Percentiles rank a stretch among this genome's conserved stretches.
Evolutionary conservation across 139 green algal genomes (phyloP).

Genomic region (Trebouxia sp.): DNA sequence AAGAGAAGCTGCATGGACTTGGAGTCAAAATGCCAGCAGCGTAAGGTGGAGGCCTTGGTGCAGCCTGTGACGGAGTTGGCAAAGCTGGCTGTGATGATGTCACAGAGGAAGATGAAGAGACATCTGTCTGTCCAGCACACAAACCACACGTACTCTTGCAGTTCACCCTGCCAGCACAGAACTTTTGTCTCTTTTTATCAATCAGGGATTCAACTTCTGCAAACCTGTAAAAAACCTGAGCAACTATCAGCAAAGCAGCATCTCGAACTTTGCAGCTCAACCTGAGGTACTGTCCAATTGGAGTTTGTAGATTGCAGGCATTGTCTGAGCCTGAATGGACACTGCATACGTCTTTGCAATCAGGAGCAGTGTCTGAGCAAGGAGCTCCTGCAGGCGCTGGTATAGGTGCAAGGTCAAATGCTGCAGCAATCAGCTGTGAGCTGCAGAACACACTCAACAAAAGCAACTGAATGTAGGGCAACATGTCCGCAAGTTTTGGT

Average conservation of each 20-base stretch:
- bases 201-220: too few species aligned
- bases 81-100: too few species aligned
- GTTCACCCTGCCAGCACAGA: not conserved
- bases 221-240: too few species aligned
- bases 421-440: too few species aligned
- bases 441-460: too few species aligned
- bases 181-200: too few species aligned
- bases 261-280: not conserved
- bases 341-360: not conserved
- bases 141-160: slow-evolving; percentile 1
- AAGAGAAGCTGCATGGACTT: slow-evolving; percentile 23
- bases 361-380: not conserved
- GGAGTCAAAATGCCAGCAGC: not conserved
- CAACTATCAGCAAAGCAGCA: too few species aligned
- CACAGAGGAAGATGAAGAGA: not conserved
- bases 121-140: not conserved
- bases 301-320: not conserved
- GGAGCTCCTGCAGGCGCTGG: not conserved
- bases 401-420: not conserved
- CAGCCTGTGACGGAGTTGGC: not conserved
- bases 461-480: too few species aligned
- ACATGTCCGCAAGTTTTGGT: too few species aligned
- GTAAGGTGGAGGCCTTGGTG: not conserved
- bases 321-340: not conserved
- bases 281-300: not conserved